phyloP scores from a whole-genome alignment of 2,329 filamentous ascomycete species.

The Aureobasidium sp. region DNA sequence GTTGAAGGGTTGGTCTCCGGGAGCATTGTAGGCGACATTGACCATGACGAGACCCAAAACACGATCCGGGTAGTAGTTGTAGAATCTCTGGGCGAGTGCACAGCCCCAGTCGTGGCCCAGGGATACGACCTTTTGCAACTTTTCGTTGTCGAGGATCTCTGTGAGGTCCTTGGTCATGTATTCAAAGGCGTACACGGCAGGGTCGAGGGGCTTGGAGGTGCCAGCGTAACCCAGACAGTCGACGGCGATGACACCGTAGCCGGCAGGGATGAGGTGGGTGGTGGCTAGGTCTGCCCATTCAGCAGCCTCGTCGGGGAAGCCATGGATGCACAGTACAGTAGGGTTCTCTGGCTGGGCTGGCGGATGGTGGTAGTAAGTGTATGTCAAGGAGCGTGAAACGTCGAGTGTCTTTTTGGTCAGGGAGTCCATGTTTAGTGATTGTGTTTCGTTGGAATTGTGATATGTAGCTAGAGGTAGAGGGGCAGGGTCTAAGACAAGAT shows the following conservation, averaged over 20 bases:
- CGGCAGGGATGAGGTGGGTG: conserved; percentile 30
- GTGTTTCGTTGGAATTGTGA: not conserved
- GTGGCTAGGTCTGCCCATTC: conserved; percentile 36
- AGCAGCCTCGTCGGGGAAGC: conserved; percentile 40
- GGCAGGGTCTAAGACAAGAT: not conserved
- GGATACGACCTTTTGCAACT: conserved; percentile 29
- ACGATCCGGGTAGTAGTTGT: conserved; percentile 33
- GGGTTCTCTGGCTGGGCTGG: conserved; percentile 22
- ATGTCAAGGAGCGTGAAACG: conserved; percentile 23
- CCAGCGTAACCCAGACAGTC: conserved; percentile 33
- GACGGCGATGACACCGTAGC: conserved; percentile 32
- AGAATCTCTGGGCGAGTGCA: conserved; percentile 32
- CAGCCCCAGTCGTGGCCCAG: conserved; percentile 46
- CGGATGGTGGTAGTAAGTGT: conserved; percentile 33
- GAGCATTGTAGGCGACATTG: conserved; percentile 35
- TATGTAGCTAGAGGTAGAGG: not conserved
- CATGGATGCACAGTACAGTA: conserved; percentile 37
- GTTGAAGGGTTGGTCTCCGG: conserved; percentile 27
- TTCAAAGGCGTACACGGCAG: conserved; percentile 29
- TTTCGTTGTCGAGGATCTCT: conserved; percentile 35
- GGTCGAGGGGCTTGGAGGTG: conserved; percentile 34
- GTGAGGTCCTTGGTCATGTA: conserved; percentile 31
- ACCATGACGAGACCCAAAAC: conserved; percentile 36
- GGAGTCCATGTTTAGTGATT: not conserved
- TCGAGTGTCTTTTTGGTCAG: conserved; percentile 8